phyloP scores from a whole-genome alignment of 116 monocot genomes.

The Dioscorea cayenensis region DNA sequence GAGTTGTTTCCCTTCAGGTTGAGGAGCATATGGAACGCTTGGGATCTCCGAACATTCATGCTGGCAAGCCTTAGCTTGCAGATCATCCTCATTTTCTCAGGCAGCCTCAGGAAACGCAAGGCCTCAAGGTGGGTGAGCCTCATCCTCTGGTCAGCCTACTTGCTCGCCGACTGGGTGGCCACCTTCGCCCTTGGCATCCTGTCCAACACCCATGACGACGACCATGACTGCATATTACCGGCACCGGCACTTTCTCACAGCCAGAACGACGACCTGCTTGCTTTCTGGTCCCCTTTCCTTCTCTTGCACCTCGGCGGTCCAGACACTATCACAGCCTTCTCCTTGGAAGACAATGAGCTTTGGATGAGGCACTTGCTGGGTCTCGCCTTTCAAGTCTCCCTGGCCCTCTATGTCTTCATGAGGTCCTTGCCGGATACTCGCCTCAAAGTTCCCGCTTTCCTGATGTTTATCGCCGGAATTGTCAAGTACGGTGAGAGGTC shows the following conservation, averaged over 20 bases:
- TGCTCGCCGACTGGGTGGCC: slow-evolving; percentile 26
- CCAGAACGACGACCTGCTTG: slow-evolving; percentile 1
- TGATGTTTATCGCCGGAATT: slow-evolving; percentile 21
- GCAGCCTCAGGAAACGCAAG: not conserved
- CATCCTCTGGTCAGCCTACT: slow-evolving; percentile 16
- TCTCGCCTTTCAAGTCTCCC: slow-evolving; percentile 10
- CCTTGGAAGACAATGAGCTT: slow-evolving; percentile 51
- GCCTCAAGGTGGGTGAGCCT: not conserved
- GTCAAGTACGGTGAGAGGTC: slow-evolving; percentile 43
- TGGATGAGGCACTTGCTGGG: slow-evolving; percentile 30
- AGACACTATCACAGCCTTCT: slow-evolving; percentile 43
- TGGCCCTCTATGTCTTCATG: slow-evolving; percentile 18
- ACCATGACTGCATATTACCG: not conserved
- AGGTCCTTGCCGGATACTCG: slow-evolving; percentile 3
- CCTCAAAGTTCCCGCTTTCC: slow-evolving; percentile 3
- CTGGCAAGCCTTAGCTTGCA: slow-evolving; percentile 15
- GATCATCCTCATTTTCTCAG: slow-evolving; percentile 17
- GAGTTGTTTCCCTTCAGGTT: not conserved
- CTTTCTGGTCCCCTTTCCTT: slow-evolving; percentile 43
- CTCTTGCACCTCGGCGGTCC: slow-evolving; percentile 43
- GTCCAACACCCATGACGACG: not conserved
- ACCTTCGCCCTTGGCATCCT: slow-evolving; percentile 23
- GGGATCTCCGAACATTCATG: slow-evolving; percentile 14
- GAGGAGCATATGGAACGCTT: not conserved
- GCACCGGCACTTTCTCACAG: not conserved